phyloP scores from a whole-genome alignment of 2,329 filamentous ascomycete genomes.

The Fusarium paranaense region DNA sequence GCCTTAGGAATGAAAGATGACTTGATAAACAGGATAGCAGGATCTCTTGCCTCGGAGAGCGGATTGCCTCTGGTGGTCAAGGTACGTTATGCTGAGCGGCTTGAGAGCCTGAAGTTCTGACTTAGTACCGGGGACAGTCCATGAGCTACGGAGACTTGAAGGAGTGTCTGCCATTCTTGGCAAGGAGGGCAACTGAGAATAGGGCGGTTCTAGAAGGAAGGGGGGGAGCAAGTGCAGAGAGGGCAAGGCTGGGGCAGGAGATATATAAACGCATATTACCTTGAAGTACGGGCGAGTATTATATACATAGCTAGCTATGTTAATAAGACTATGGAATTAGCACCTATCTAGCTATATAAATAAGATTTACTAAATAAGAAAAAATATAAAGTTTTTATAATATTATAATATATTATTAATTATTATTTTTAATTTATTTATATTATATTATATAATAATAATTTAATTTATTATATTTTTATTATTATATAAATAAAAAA shows the following conservation, averaged over 20 bases:
- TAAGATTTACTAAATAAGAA: too few species aligned
- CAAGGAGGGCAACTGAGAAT: conserved; percentile 27
- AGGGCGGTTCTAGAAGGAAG: conserved; percentile 31
- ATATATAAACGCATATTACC: too few species aligned
- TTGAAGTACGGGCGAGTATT: too few species aligned
- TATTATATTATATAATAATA: too few species aligned
- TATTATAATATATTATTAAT: too few species aligned
- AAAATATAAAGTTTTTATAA: too few species aligned
- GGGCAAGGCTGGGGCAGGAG: not conserved
- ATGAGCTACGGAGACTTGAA: conserved; percentile 36
- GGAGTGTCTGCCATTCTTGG: conserved; percentile 30
- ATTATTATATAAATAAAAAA: too few species aligned
- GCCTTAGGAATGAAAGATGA: conserved; percentile 29
- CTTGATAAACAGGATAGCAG: conserved; percentile 27
- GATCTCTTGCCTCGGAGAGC: conserved; percentile 13
- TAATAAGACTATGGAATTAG: too few species aligned
- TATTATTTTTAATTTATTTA: too few species aligned
- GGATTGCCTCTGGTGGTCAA: conserved; percentile 30
- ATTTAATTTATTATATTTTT: too few species aligned
- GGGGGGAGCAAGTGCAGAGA: conserved; percentile 29
- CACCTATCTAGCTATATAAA: too few species aligned
- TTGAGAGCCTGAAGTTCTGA: not conserved
- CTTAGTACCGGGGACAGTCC: conserved; percentile 22
- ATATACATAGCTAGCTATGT: too few species aligned
- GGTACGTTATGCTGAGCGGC: not conserved